These are phyloP conservation scores for Goniomonas avonlea DNA, from an alignment of 78 protist genomes.

Conservation along the genomic window DNA sequence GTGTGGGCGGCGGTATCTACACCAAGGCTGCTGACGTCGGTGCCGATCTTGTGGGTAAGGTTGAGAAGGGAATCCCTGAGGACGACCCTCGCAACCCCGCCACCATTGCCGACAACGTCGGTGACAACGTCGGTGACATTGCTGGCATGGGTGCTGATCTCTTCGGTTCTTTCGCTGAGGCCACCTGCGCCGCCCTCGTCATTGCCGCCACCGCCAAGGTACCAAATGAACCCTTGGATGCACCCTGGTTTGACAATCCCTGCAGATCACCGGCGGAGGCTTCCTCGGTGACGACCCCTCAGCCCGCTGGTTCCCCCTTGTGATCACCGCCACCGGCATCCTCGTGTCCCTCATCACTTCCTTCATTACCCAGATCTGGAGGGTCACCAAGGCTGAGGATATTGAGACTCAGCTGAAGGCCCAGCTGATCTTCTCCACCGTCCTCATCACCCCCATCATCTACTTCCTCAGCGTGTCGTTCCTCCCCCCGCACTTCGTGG, in stretches of 20 bases:
- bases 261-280: neutral
- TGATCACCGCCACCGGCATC: conserved; percentile 29
- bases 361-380: conserved; percentile 27
- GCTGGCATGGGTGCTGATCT: conserved; percentile 64
- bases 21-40: conserved; percentile 66
- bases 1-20: conserved; percentile 65
- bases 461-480: neutral
- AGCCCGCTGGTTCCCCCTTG: conserved; percentile 17
- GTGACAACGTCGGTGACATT: conserved; percentile 75
- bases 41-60: conserved; percentile 64
- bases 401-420: conserved; percentile 31
- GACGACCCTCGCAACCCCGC: conserved; percentile 71
- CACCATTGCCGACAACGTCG: conserved; percentile 69
- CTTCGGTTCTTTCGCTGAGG: conserved; percentile 62
- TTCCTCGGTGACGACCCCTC: neutral
- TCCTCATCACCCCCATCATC: conserved; percentile 15
- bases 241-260: neutral
- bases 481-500: neutral
- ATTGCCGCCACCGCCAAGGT: conserved; percentile 5
- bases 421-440: conserved; percentile 15
- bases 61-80: conserved; percentile 41
- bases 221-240: neutral
- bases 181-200: conserved; percentile 49
- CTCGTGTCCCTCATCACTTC: conserved; percentile 13
- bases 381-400: conserved; percentile 8